A percentile compares a stretch with the other conserved stretches of the same genome.
Conservation (phyloP, 1,284 basidiomycete species). For the Melampsora americana region DNA sequence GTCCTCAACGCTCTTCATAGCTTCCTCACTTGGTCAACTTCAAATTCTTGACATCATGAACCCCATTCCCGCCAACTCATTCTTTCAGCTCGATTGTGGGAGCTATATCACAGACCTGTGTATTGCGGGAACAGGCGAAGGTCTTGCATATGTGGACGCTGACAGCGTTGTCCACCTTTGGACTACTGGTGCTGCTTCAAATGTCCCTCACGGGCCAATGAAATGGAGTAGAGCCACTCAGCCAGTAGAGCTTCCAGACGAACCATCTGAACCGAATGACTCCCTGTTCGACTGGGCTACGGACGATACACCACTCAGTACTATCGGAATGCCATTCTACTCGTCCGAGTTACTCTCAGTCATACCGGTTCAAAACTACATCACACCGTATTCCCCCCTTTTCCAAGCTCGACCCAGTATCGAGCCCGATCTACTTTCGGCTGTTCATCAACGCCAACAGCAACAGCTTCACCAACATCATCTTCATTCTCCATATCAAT, state of each 20-base stretch:
- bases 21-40: conserved; percentile 80
- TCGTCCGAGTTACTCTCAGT: conserved; percentile 72
- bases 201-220: conserved; percentile 59
- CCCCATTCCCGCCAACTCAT: conserved; percentile 52
- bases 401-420: conserved; percentile 54
- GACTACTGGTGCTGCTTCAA: conserved; percentile 59
- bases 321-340: conserved; percentile 87
- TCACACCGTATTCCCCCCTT: conserved; percentile 60
- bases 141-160: conserved; percentile 86
- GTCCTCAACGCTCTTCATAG: conserved; percentile 71
- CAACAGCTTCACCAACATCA: conserved; percentile 65
- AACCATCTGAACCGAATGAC: conserved; percentile 62
- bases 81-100: conserved; percentile 57
- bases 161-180: conserved; percentile 81
- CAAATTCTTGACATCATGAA: conserved; percentile 81
- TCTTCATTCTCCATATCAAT: conserved; percentile 77
- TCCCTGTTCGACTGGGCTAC: conserved; percentile 67
- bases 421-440: conserved; percentile 57
- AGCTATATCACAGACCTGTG: conserved; percentile 78
- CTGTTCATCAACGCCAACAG: conserved; percentile 70
- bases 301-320: conserved; percentile 79
- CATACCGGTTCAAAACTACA: conserved; percentile 58
- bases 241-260: conserved; percentile 78
- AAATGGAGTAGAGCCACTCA: conserved; percentile 80
- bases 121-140: conserved; percentile 79